Base-by-base conservation (phyloP, 441 rosid species). In the Bruguiera hainesii region DNA sequence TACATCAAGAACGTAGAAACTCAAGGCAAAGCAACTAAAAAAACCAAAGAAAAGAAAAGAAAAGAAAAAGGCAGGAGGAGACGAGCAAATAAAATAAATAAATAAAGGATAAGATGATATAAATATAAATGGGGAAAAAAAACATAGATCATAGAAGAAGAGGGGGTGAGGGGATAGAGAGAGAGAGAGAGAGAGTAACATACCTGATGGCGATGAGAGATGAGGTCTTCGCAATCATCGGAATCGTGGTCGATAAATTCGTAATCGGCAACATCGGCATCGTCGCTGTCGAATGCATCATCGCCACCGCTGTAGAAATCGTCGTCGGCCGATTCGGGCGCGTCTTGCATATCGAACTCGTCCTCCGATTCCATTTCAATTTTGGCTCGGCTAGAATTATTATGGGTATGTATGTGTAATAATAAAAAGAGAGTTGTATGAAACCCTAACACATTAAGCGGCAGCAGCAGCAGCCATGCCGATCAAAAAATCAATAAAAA, bases 301-400 rank as follows among this genome's bases (percentile, higher is more conserved):
- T 83, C 93, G 51, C 81, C 88, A 63, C 91, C 93, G 79, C 93
- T 87, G 75, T 93, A 93, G 85, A 85, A 87, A 80, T 82, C 90
- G 42, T 86, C 97, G 49, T 87, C 93, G 31, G 76, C 93, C 2
- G 84, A 80, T 64, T 82, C 86, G 49, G 76, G 72, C 33, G 85
- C 80, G 63, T 86, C 88, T 11, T 79, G 84, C 87, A 86, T 82
- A 62, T 86, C 83, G 63, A 76, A 52, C 11, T 84, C 93, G 26
- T 87, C 88, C 71, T 85, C 89, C 51, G 89, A 85, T 23, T 79
- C 88, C 88, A 85, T 83, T 60, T 4, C 23, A 28, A 53, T 13
- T 4, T 35, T 53, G 2, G 11, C 8, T 18, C 23, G 26, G 25
- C 13, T 48, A 55, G 11, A 1, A 55, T 23, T 55, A 55, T 23